phyloP scores from a whole-genome alignment of 331 rosid genomes.

The Ulmus americana region DNA sequence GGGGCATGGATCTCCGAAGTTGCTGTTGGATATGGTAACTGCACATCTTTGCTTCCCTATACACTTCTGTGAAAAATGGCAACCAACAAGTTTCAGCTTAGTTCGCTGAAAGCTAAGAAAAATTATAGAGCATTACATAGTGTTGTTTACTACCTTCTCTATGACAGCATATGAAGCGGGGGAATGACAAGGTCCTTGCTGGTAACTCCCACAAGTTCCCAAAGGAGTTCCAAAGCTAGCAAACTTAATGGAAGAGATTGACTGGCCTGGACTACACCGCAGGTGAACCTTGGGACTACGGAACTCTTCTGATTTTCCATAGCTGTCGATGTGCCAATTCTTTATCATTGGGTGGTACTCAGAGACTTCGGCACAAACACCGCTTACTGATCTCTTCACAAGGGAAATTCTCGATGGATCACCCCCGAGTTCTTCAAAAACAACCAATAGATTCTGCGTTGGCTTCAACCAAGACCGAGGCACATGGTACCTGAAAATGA shows the following conservation, averaged over 20 bases:
- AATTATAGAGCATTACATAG: background rate
- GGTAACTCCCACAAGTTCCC: constrained; percentile 89
- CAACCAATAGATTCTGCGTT: constrained; percentile 63
- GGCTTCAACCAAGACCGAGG: constrained; percentile 97
- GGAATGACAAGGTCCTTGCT: constrained; percentile 82
- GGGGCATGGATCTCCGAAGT: constrained; percentile 96
- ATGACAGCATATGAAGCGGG: constrained; percentile 52
- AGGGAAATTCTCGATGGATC: constrained; percentile 73
- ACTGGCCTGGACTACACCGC: constrained; percentile 66
- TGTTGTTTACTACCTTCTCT: constrained; percentile 53
- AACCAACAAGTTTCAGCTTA: constrained; percentile 12
- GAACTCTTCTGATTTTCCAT: constrained; percentile 62
- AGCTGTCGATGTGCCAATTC: constrained; percentile 89
- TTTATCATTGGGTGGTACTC: constrained; percentile 82
- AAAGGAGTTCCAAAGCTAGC: constrained; percentile 96
- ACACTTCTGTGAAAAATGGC: constrained; percentile 58
- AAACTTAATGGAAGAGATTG: constrained; percentile 76
- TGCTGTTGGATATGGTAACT: constrained; percentile 75
- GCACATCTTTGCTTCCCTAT: constrained; percentile 68
- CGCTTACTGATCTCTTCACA: constrained; percentile 67
- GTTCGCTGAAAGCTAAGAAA: background rate
- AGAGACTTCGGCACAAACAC: constrained; percentile 78
- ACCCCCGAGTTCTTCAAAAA: constrained; percentile 97
- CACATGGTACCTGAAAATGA: constrained; percentile 77
- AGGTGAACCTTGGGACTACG: constrained; percentile 81